Base-by-base conservation (phyloP, 192 early-diverging fungal genomes). In the Dissophora globulifera region DNA sequence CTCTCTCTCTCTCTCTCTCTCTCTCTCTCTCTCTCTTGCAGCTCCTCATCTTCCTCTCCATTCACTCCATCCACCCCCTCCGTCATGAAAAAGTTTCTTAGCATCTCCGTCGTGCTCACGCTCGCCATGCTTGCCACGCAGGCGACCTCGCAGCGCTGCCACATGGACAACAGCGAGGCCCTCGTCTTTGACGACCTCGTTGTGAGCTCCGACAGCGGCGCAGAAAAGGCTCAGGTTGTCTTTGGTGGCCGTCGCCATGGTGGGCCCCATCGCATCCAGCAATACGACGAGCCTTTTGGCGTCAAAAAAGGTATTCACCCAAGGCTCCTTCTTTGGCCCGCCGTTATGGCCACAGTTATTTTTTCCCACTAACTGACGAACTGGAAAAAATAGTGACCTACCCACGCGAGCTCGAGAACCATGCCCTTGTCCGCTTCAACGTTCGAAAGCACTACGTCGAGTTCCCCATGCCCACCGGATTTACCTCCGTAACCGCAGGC, bases 361-460 rank as follows among this genome's bases (percentile, higher is more conserved):
- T n/a, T n/a, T n/a, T n/a, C n/a, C n/a, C n/a, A n/a, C n/a, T n/a
- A n/a, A n/a, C n/a, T n/a, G n/a, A n/a, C n/a, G n/a, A n/a, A n/a
- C n/a, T n/a, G n/a, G n/a, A n/a, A n/a, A n/a, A n/a, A n/a, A 7
- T 53, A 69, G 67, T 69, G 20, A 47, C 15, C 12, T 60, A 60
- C 50, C 62, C 70, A 58, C 70, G 45, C 32, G 72, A 76, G 51
- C 58, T 76, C 20, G 38, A 55, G 40, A 63, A 63, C 46, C 72
- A 76, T 35, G 72, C 58, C 22, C 51, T 76, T 2, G 58, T 76
- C 22, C 72, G 72, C 22, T 76, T 67, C 64, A 76, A 76, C 31
- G 72, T 50, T 55, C 63, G 56, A 25, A 76, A 76, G 52, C 63
- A 67, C 38, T 50, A 66, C 31, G 32, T 76, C 23, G 17, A 57